A percentile compares a stretch with the other conserved stretches of the same genome.
phyloP scores from a whole-genome alignment of 805 yeast species.

The Metschnikowia lachancei region DNA sequence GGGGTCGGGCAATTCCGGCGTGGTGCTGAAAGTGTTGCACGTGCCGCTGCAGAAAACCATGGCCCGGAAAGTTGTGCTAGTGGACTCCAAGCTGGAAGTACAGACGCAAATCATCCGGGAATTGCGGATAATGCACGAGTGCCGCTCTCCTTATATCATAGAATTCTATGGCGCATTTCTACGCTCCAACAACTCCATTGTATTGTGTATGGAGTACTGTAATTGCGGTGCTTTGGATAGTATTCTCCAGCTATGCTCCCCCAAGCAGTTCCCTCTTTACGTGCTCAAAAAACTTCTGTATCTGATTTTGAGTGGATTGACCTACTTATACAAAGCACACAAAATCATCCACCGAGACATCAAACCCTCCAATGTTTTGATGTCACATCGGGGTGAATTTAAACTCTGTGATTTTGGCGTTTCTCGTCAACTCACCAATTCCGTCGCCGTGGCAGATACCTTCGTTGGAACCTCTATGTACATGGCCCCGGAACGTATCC shows the following conservation, averaged over 20 bases:
- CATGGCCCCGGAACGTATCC: constrained; percentile 95
- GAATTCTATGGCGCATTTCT: constrained; percentile 90
- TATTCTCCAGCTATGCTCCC: constrained; percentile 52
- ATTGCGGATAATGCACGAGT: constrained; percentile 85
- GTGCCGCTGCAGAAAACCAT: constrained; percentile 82
- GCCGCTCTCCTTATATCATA: constrained; percentile 78
- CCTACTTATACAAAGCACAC: constrained; percentile 77
- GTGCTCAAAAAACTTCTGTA: constrained; percentile 72
- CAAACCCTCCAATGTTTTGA: constrained; percentile 89
- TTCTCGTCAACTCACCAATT: constrained; percentile 83
- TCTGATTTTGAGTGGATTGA: constrained; percentile 76
- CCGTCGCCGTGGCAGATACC: constrained; percentile 83
- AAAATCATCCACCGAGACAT: constrained; percentile 93
- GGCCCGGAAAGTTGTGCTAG: constrained; percentile 86
- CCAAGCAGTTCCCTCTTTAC: constrained; percentile 48
- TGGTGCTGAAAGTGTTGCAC: constrained; percentile 84
- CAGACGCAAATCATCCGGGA: constrained; percentile 86
- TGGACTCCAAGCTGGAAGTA: constrained; percentile 75
- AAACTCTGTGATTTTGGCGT: constrained; percentile 98
- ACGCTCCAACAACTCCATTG: constrained; percentile 61
- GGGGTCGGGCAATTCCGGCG: constrained; percentile 94
- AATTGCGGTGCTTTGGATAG: constrained; percentile 92
- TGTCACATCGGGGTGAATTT: constrained; percentile 82
- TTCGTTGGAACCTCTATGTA: constrained; percentile 97
- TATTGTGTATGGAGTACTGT: constrained; percentile 93